phyloP scores from a whole-genome alignment of 1,284 basidiomycete genomes.

The Waitea zeae region DNA sequence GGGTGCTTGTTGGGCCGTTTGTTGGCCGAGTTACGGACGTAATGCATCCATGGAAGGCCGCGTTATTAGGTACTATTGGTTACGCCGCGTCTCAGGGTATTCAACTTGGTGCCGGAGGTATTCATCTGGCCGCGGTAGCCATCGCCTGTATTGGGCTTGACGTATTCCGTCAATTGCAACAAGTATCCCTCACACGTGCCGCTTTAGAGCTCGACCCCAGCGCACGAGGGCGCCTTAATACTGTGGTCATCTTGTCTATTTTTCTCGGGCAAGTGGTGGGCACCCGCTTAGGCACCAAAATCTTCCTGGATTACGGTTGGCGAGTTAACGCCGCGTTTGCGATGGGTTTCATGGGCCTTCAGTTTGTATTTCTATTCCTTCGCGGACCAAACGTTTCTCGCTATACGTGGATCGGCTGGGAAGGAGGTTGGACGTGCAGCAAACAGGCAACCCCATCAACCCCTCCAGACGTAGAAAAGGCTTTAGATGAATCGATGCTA shows the following conservation, averaged over 20 bases:
- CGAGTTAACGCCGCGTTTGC: conserved; percentile 26
- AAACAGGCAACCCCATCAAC: too few relatives aligned
- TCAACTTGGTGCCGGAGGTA: conserved; percentile 24
- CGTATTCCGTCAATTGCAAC: conserved; percentile 26
- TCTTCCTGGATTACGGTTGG: conserved; percentile 36
- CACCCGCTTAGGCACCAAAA: conserved; percentile 29
- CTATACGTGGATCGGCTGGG: conserved; percentile 21
- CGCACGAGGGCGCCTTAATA: conserved; percentile 31
- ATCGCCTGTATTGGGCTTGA: conserved; percentile 27
- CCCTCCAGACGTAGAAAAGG: too few relatives aligned
- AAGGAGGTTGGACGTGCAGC: too few relatives aligned
- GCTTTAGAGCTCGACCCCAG: conserved; percentile 19
- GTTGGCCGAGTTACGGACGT: conserved; percentile 31
- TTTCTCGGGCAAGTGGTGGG: conserved; percentile 19
- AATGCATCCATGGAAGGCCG: conserved; percentile 31
- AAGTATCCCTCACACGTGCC: conserved; percentile 20
- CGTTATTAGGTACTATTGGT: conserved; percentile 19
- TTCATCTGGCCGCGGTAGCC: conserved; percentile 26
- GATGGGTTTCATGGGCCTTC: conserved; percentile 24
- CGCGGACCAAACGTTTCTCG: conserved; percentile 24
- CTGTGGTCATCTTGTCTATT: conserved; percentile 23
- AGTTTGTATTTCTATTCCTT: conserved; percentile 19
- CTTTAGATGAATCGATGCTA: too few relatives aligned
- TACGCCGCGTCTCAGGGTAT: conserved; percentile 19
- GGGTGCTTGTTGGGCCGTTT: conserved; percentile 26